Base-by-base conservation (phyloP, 1,284 basidiomycete genomes). In the Spongiforma sp. region DNA sequence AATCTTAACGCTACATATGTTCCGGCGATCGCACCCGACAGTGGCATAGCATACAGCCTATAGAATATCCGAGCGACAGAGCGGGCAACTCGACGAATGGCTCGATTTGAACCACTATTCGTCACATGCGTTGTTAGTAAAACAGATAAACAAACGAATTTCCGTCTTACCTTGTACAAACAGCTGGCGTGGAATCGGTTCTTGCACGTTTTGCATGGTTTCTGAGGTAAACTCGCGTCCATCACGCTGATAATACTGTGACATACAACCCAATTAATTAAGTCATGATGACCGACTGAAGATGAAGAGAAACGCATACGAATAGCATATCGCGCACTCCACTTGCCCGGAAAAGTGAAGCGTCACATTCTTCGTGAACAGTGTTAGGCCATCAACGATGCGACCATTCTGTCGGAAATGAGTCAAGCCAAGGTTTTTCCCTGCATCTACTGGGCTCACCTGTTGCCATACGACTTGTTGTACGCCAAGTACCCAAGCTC, bases 141-240 rank as follows among this genome's bases (percentile, higher is more conserved):
- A 26, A 24, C n/a, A 24, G 19, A 48, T n/a, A 21, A 41, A 61
- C n/a, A 59, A 33, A 14, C 14, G 10, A 30, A 12, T 32, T 32
- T 24, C 60, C 60, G 59, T 69, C 82, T 57, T 54, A 89, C 92
- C 84, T 96, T 97, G 83, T 91, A 98, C 66, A 98, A 79, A 80
- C 96, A 98, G 36, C 87, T 89, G 0, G 94, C 90, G 77, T 99
- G 98, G 87, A 99, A 99, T 56, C 90, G 85, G 79, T 99, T 98
- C 79, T 94, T 95, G 82, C 96, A 98, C 3, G 93, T 99, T 77
- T 89, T 90, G 81, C 98, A 99, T 0, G 94, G 91, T 74, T 97
- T 98, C 68, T 89, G 90, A 1, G 98, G 97, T 39, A 99, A 82
- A 62, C 87, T 91, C 9, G 93, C 89, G 74, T 99, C 98, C 75